phyloP scores from a whole-genome alignment of 2,329 filamentous ascomycete genomes.

The Diaporthe velutina region DNA sequence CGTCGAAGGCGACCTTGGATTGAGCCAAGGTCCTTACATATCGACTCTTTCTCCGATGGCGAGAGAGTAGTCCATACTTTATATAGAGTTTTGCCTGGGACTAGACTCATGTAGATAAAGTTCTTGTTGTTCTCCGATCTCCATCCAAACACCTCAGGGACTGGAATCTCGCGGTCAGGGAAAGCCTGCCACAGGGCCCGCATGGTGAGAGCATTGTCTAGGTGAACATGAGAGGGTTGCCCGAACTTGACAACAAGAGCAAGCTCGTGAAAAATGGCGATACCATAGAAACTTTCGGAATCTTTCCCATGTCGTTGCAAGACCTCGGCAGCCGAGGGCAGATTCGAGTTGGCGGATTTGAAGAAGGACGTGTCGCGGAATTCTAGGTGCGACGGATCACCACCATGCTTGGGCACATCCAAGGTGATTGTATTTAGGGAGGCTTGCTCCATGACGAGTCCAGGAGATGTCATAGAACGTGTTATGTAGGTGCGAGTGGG shows the following conservation, averaged over 20 bases:
- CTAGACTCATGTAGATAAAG: slow-evolving; percentile 11
- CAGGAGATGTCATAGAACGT: neutral
- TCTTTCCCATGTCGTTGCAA: neutral
- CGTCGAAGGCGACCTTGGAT: neutral
- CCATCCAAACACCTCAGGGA: neutral
- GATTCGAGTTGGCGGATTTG: neutral
- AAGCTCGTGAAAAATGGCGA: neutral
- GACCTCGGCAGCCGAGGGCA: neutral
- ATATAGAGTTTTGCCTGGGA: neutral
- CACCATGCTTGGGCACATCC: neutral
- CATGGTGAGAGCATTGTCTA: slow-evolving; percentile 11
- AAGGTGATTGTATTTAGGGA: neutral
- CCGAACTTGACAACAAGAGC: slow-evolving; percentile 5
- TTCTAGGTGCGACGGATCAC: neutral
- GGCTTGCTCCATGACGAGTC: neutral
- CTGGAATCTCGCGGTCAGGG: neutral
- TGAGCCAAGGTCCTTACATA: neutral
- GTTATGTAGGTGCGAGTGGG: neutral
- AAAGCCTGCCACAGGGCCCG: neutral
- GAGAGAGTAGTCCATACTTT: neutral
- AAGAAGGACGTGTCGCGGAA: slow-evolving; percentile 10
- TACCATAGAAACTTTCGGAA: neutral
- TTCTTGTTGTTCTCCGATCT: neutral
- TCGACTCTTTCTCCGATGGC: neutral
- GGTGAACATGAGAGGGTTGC: neutral